Evolutionary conservation across 176 grass and related monocot species (phyloP).

Genomic region (Poa annua): DNA sequence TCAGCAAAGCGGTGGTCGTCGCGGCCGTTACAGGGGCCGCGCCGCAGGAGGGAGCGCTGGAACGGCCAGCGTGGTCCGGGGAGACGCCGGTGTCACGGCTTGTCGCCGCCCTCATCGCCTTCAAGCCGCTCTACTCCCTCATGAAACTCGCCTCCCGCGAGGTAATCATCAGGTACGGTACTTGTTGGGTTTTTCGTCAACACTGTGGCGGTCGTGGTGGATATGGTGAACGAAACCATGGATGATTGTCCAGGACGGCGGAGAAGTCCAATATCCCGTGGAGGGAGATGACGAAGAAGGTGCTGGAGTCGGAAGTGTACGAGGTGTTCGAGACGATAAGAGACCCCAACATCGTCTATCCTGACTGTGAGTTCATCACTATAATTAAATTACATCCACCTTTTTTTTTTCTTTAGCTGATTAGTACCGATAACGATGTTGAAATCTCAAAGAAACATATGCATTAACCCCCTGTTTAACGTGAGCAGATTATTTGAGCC

Average conservation of each 20-base stretch:
- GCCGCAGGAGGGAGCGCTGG: slow-evolving; percentile 63
- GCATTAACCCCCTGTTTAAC: slow-evolving; percentile 3
- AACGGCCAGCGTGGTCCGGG: slow-evolving; percentile 70
- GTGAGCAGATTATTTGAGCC: slow-evolving; percentile 78
- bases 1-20: slow-evolving; percentile 1
- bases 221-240: background rate
- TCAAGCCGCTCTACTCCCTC: slow-evolving; percentile 82
- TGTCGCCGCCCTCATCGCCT: slow-evolving; percentile 72
- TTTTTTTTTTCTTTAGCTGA: background rate
- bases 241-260: slow-evolving; percentile 54
- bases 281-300: slow-evolving; percentile 76
- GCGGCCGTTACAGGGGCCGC: slow-evolving; percentile 22
- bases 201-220: background rate
- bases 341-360: slow-evolving; percentile 71
- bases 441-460: slow-evolving; percentile 3
- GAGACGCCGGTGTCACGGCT: slow-evolving; percentile 73
- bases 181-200: background rate
- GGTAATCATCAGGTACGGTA: slow-evolving; percentile 83
- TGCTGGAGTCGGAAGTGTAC: slow-evolving; percentile 77
- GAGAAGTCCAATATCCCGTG: slow-evolving; percentile 85
- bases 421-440: background rate
- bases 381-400: background rate
- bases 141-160: slow-evolving; percentile 81
- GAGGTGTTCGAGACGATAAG: slow-evolving; percentile 64
- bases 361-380: slow-evolving; percentile 61